These are phyloP conservation scores for Sphaerosporella brunnea DNA, from an alignment of 495 filamentous ascomycete genomes.

Conservation along the genomic window DNA sequence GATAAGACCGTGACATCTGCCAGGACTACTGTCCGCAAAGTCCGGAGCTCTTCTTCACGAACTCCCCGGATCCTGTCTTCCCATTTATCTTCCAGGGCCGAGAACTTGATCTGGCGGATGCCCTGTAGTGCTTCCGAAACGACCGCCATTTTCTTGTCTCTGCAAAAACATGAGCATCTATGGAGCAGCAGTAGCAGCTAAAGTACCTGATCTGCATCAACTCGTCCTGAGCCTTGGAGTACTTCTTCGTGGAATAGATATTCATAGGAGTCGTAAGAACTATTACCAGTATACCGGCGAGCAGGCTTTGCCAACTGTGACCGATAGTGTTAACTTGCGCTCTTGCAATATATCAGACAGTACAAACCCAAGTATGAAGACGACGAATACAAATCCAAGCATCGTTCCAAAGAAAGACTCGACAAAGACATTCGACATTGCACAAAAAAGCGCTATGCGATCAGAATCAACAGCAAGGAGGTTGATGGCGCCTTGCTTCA, in stretches of 20 bases:
- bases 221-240: slow-evolving; percentile 45
- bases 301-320: slow-evolving; percentile 40
- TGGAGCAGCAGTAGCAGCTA: background rate
- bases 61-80: slow-evolving; percentile 50
- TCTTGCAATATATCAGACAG: too few species aligned
- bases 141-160: slow-evolving; percentile 56
- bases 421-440: slow-evolving; percentile 48
- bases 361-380: slow-evolving; percentile 43
- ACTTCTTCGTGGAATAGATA: slow-evolving; percentile 47
- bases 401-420: slow-evolving; percentile 41
- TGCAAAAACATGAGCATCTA: background rate
- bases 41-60: slow-evolving; percentile 46
- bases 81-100: slow-evolving; percentile 65
- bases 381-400: slow-evolving; percentile 47
- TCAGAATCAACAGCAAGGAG: slow-evolving; percentile 61
- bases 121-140: slow-evolving; percentile 63
- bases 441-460: slow-evolving; percentile 52
- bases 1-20: slow-evolving; percentile 31
- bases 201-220: slow-evolving; percentile 51
- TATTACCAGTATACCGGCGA: slow-evolving; percentile 49
- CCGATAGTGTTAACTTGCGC: too few species aligned
- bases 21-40: slow-evolving; percentile 47
- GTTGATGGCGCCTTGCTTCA: slow-evolving; percentile 63
- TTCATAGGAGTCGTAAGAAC: slow-evolving; percentile 51
- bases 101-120: slow-evolving; percentile 80